phyloP scores from a whole-genome alignment of 2,329 filamentous ascomycete genomes.

The Penicillium expansum region DNA sequence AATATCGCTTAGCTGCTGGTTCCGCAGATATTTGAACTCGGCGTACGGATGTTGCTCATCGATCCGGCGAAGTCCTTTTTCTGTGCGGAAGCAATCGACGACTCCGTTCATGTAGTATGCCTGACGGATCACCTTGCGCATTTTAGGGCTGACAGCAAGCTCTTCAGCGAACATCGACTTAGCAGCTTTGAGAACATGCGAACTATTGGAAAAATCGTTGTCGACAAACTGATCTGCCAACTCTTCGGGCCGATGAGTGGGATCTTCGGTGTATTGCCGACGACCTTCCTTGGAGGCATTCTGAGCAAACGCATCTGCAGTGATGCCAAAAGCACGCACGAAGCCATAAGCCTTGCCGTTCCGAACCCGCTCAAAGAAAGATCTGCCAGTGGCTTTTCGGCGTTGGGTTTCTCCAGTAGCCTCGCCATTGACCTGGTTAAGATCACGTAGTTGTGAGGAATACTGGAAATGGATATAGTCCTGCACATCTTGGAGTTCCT shows the following conservation, averaged over 20 bases:
- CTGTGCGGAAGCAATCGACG: conserved; percentile 84
- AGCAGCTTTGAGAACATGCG: conserved; percentile 72
- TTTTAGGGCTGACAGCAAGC: conserved; percentile 78
- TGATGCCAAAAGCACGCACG: conserved; percentile 86
- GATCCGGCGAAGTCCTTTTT: conserved; percentile 90
- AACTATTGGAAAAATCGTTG: conserved; percentile 70
- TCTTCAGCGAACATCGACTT: conserved; percentile 91
- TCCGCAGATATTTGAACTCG: conserved; percentile 93
- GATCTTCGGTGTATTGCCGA: conserved; percentile 81
- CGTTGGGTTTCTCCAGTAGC: conserved; percentile 66
- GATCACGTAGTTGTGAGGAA: conserved; percentile 75
- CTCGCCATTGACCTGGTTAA: conserved; percentile 61
- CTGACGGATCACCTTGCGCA: conserved; percentile 81
- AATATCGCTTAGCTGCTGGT: conserved; percentile 79
- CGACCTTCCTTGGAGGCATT: conserved; percentile 78
- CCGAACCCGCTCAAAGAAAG: conserved; percentile 79
- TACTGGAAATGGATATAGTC: conserved; percentile 97
- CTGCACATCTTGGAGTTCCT: conserved; percentile 93
- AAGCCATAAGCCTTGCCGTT: conserved; percentile 75
- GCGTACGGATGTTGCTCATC: conserved; percentile 95
- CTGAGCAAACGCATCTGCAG: conserved; percentile 80
- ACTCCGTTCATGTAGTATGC: conserved; percentile 80
- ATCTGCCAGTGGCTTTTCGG: conserved; percentile 77
- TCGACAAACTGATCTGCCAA: conserved; percentile 76
- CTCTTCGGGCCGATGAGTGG: conserved; percentile 74